Percentiles rank a stretch among this genome's conserved stretches.
Evolutionary conservation across 768 basidiomycete species (phyloP).

Genomic region (Boletus vermiculosoides): DNA sequence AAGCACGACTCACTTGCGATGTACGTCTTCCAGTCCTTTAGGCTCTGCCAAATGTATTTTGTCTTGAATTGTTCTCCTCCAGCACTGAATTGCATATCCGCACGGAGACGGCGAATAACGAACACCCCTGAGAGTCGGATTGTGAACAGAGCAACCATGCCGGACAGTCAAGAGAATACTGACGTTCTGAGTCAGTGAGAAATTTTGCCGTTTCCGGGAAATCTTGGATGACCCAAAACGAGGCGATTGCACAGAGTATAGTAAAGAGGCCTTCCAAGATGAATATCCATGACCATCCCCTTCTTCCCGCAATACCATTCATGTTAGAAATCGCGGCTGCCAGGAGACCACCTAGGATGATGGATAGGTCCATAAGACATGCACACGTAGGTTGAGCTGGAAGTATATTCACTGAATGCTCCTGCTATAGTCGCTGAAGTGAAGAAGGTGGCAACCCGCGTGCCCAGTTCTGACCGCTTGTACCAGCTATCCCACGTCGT

Average conservation of each 20-base stretch:
- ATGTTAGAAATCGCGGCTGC: slow-evolving; percentile 69
- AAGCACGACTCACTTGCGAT: slow-evolving; percentile 50
- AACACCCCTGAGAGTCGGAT: slow-evolving; percentile 46
- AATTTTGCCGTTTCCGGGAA: slow-evolving; percentile 78
- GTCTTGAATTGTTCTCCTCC: slow-evolving; percentile 54
- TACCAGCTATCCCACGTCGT: slow-evolving; percentile 58
- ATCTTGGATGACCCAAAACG: slow-evolving; percentile 75
- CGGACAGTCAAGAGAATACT: slow-evolving; percentile 12
- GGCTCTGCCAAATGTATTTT: slow-evolving; percentile 56
- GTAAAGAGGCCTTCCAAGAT: slow-evolving; percentile 75
- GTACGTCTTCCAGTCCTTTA: slow-evolving; percentile 75
- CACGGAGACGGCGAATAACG: slow-evolving; percentile 61
- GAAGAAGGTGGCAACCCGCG: slow-evolving; percentile 73
- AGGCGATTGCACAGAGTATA: slow-evolving; percentile 52
- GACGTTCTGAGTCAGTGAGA: slow-evolving; percentile 61
- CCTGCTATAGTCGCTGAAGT: slow-evolving; percentile 78
- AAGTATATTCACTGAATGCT: slow-evolving; percentile 54
- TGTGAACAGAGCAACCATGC: background rate
- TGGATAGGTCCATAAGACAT: background rate
- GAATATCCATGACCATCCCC: slow-evolving; percentile 73
- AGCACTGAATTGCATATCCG: slow-evolving; percentile 65
- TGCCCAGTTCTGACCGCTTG: slow-evolving; percentile 70
- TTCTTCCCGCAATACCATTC: slow-evolving; percentile 62
- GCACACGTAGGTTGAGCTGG: background rate
- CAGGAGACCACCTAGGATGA: slow-evolving; percentile 52